Base-by-base conservation (phyloP, 139 green algal species). In the Chlorella sorokiniana region DNA sequence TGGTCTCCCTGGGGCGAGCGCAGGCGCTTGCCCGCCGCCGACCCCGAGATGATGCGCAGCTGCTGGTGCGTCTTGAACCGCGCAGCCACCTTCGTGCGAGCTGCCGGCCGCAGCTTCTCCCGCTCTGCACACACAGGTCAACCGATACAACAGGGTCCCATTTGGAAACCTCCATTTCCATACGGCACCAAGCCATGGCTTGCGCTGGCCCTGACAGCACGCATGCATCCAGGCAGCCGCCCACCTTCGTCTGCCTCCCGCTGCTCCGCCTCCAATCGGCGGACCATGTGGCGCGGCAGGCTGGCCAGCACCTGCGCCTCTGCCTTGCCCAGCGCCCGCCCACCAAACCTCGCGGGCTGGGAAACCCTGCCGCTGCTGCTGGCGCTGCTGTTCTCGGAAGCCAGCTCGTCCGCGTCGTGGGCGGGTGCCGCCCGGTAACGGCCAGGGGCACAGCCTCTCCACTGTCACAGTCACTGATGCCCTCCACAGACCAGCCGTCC, bases 11-110 rank as follows among this genome's bases (percentile, higher is more conserved):
- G 65, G 52, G 85, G 52, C 48, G 78, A 83, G 52, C 37, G 37
- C 52, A 71, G 27, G 40, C 79, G 54, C 77, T 65, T 29, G 23
- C 78, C 71, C 25, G 90, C 83, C 8, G 92, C 91, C 11, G 44
- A 81, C n/a, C 92, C 92, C 22, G 68, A 65, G 18, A 95, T 87
- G 71, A 95, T 92, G 51, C 89, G 83, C 79, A 95, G 82, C 76
- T 77, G 79, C 38, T 73, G 67, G 69, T 95, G 92, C 48, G 85
- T 79, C 81, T 86, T 87, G 18, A 79, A 70, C 77, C 89, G 85
- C 9, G 76, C 75, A 23, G 73, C 83, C 65, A 61, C 80, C 69
- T 84, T 86, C 11, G 77, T 86, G 14, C 70, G 68, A 4, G 62
- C 64, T 5, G 64, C 61, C 5, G 81, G 74, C 79, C 82, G 84